phyloP scores from a whole-genome alignment of 352 stramenopile genomes.

The Phytophthora syringae region DNA sequence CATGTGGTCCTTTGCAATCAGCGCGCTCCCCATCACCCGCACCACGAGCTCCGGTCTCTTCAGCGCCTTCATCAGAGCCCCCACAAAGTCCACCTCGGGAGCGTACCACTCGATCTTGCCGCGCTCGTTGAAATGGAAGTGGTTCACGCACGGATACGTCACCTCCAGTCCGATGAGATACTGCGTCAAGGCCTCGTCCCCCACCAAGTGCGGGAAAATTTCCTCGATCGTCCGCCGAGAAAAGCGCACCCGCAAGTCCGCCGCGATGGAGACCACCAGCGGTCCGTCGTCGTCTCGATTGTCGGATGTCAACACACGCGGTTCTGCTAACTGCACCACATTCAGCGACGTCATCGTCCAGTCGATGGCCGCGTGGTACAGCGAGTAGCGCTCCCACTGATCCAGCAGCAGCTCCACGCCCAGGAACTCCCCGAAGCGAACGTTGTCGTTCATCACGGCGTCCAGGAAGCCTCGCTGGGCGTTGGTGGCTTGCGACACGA shows the following conservation, averaged over 20 bases:
- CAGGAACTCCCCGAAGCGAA: constrained; percentile 47
- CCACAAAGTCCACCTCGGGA: constrained; percentile 41
- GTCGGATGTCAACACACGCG: constrained; percentile 12
- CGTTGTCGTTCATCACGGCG: constrained; percentile 39
- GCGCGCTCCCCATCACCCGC: constrained; percentile 33
- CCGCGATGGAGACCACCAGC: constrained; percentile 32
- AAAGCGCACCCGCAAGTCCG: constrained; percentile 42
- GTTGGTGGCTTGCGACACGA: constrained; percentile 20
- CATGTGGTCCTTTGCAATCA: constrained; percentile 46
- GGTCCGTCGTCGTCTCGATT: constrained; percentile 34
- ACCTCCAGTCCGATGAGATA: constrained; percentile 46
- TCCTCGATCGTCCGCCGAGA: constrained; percentile 47
- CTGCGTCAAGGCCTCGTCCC: constrained; percentile 35
- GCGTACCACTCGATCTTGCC: constrained; percentile 52
- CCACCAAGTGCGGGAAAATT: constrained; percentile 50
- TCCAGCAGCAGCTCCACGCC: constrained; percentile 41
- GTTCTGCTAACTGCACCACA: constrained; percentile 23
- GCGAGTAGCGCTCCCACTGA: constrained; percentile 59
- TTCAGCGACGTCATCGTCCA: constrained; percentile 48
- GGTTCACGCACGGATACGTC: constrained; percentile 41
- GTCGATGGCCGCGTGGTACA: constrained; percentile 40
- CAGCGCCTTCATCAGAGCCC: constrained; percentile 33
- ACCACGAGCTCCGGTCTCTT: constrained; percentile 30
- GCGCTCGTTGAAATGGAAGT: constrained; percentile 46
- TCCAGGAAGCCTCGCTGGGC: constrained; percentile 43